Percentiles rank a stretch among this genome's conserved stretches.
phyloP scores from a whole-genome alignment of 176 grass and related monocot genomes.

The Oryza meyeriana region DNA sequence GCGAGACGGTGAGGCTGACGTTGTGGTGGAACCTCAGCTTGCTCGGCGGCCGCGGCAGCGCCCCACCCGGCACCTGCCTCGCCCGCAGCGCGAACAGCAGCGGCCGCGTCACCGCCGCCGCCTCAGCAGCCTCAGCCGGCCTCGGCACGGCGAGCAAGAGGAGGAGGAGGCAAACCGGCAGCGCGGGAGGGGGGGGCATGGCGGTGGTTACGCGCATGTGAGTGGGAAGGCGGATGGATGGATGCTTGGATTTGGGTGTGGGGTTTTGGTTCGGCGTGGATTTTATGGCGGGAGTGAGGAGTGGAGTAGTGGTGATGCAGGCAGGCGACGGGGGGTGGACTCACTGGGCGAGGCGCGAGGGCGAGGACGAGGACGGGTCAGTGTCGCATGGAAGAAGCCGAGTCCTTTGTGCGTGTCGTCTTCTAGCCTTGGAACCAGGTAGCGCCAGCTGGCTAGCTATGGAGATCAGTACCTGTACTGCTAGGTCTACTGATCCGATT shows the following conservation, averaged over 20 bases:
- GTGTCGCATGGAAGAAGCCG: conserved; percentile 12
- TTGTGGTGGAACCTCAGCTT: conserved; percentile 98
- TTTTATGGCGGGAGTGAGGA: conserved; percentile 34
- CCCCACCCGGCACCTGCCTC: conserved; percentile 48
- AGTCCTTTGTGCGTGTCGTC: conserved; percentile 36
- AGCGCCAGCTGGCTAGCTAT: conserved; percentile 9
- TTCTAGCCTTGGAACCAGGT: conserved; percentile 19
- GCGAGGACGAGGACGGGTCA: background rate
- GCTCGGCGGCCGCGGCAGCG: conserved; percentile 55
- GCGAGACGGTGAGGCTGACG: conserved; percentile 79
- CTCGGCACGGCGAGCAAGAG: conserved; percentile 19
- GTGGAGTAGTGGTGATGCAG: background rate
- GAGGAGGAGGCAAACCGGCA: conserved; percentile 18
- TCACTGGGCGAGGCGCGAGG: background rate
- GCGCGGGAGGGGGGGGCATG: conserved; percentile 26
- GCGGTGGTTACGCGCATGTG: conserved; percentile 35
- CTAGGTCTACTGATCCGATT: background rate
- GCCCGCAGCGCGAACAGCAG: conserved; percentile 51
- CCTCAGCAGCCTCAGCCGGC: background rate
- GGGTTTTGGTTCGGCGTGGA: conserved; percentile 25
- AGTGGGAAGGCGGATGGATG: background rate
- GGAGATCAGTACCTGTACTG: background rate
- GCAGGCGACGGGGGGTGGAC: background rate
- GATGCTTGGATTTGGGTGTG: conserved; percentile 36
- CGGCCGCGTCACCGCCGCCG: background rate